Base-by-base conservation (phyloP, 2,329 filamentous ascomycete genomes). In the Massarina eburnea region DNA sequence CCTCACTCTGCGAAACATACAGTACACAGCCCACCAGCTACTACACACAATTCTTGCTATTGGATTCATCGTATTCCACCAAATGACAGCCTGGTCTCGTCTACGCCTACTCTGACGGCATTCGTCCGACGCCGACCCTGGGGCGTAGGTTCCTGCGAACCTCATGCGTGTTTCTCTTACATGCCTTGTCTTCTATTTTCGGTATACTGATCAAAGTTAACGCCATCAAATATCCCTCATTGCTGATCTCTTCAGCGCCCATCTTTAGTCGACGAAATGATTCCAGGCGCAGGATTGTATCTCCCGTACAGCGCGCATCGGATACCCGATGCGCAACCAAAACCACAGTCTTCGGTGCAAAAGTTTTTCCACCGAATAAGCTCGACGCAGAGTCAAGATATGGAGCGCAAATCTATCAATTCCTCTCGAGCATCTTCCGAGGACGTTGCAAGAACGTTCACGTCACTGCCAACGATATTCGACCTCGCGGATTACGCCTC, bases 401-500 rank as follows among this genome's bases (percentile, higher is more conserved):
- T 45, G 2, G 52, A 54, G 10, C 48, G 43, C 10, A 43, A 37
- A 21, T 51, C 51, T 15, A 43, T 34, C 7, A 27, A 41, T 5
- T 21, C 43, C 3, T 46, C 48, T 1, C 40, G 36, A 14, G 35
- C 39, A 1, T 49, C 50, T 3, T 44, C 45, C 15, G 48, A 53
- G 29, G 48, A 55, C n/a, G 34, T 52, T 19, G 42, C 33, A 20
- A 44, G 36, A 24, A 39, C 39, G 12, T 57, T 59, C 24, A 39
- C 56, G 6, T 61, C 58, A 4, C 51, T 66, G 5, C 41, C 54
- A 1, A 66, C 56, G 7, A 54, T 59, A 1, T 66, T 63, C 35
- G 50, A 54, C 36, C 65, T 66, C 35, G 58, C 57, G 15, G 57
- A 67, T 12, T 67, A 59, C 45, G 54, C 53, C 14, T 44, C 46